Evolutionary conservation across 2,329 filamentous ascomycete genomes (phyloP).

Genomic region (Samsoniella hepiali): DNA sequence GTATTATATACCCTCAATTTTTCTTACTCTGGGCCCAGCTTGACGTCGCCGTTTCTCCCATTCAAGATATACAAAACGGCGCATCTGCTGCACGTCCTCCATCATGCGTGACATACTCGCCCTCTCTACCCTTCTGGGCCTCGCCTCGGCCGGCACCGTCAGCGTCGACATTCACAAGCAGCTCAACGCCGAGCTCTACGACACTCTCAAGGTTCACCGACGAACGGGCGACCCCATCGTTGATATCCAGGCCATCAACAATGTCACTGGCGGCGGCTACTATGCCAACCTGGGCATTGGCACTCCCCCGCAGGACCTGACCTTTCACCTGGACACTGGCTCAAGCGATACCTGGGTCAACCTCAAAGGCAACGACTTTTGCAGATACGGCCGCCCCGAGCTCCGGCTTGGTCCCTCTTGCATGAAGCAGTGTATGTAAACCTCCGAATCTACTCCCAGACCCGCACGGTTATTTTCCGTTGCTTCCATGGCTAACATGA

Average conservation of each 20-base stretch:
- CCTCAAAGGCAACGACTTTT: slow-evolving; percentile 58
- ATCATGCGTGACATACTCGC: slow-evolving; percentile 14
- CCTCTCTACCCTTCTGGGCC: slow-evolving; percentile 10
- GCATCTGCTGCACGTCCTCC: neutral
- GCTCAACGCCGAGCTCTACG: slow-evolving; percentile 15
- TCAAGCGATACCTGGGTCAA: slow-evolving; percentile 62
- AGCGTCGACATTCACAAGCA: slow-evolving; percentile 21
- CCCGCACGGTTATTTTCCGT: neutral
- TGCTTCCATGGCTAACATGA: slow-evolving; percentile 4
- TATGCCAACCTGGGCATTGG: slow-evolving; percentile 57
- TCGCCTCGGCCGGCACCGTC: slow-evolving; percentile 25
- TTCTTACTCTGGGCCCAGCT: neutral
- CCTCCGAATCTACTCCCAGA: neutral
- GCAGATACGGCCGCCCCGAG: slow-evolving; percentile 35
- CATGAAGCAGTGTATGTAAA: slow-evolving; percentile 40
- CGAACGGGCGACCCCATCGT: slow-evolving; percentile 27
- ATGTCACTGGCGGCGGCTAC: slow-evolving; percentile 53
- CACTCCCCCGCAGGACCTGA: slow-evolving; percentile 53
- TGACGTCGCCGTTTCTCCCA: neutral
- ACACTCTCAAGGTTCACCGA: slow-evolving; percentile 23
- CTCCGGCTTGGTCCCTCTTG: slow-evolving; percentile 33
- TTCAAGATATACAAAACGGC: neutral
- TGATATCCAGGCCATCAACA: slow-evolving; percentile 46
- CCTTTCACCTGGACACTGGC: slow-evolving; percentile 59
- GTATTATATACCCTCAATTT: neutral